Evolutionary conservation across 352 stramenopile species (phyloP), one percentile per base, ranked within the genome.

Genomic region (Phytopythium helicoides): DNA sequence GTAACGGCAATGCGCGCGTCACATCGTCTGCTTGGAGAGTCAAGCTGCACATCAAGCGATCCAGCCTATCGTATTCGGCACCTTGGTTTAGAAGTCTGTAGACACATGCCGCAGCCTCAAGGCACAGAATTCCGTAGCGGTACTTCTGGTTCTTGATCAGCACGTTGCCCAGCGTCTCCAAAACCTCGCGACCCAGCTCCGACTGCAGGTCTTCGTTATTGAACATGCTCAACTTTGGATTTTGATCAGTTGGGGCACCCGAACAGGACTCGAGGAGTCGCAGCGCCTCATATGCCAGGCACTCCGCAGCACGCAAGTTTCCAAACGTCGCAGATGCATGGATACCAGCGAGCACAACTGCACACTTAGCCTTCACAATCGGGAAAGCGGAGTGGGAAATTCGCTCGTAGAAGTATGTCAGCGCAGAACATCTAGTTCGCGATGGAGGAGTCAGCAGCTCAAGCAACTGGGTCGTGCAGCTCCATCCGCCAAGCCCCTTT

Each of bases 121-220:
- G 60, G 38, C 81, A 89, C 49, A 89, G 35, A 33, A 95, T 89
- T 3, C 82, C 83, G 40, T 89, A 93, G 15, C 81, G 83, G 47
- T 95, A 95, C 52, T 95, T 95, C 34, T 87, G 81, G 49, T 89
- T 93, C 60, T 89, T 86, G 46, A 90, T 84, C 48, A 95, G 66
- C 25, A 92, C 70, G 46, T 90, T 89, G 7, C 85, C 82, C 4
- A 92, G 57, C 51, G 60, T 74, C 47, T 95, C 85, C 0, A 95
- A 58, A 5, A 71, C 60, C 39, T 93, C 81, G 9, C 82, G 76
- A 1, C 85, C 85, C 7, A 93, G 60, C 28, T 85, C 73, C 0
- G 81, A 92, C 2, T 92, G 53, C 4, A 95, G 39, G 0, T 81
- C 85, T 39, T 92, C 81, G n/a, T 85, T 91, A 42, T 65, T 81